Evolutionary conservation across 352 stramenopile species (phyloP).

Genomic region (Phytophthora tentaculata): DNA sequence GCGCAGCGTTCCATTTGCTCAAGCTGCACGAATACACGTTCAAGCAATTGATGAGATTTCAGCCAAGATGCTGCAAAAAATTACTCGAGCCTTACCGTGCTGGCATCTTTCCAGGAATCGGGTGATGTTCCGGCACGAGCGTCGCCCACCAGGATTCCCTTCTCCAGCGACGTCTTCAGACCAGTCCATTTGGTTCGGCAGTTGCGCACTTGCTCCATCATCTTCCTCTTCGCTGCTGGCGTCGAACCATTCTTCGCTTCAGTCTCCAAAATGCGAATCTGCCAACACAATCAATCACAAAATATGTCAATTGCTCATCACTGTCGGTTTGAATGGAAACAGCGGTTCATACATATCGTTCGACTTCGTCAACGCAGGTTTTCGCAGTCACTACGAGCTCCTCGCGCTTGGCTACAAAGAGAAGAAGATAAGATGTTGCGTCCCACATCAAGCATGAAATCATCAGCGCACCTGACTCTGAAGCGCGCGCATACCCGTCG

Average conservation of each 20-base stretch:
- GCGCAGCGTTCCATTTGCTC: constrained; percentile 54
- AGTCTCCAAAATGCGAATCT: constrained; percentile 75
- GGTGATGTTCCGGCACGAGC: constrained; percentile 34
- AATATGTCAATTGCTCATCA: constrained; percentile 9
- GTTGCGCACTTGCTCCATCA: constrained; percentile 48
- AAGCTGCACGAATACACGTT: constrained; percentile 27
- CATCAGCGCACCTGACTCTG: constrained; percentile 31
- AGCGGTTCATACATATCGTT: constrained; percentile 58
- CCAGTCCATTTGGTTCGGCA: constrained; percentile 55
- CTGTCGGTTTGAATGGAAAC: background rate
- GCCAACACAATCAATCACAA: constrained; percentile 4
- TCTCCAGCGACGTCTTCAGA: constrained; percentile 64
- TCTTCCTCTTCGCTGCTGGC: constrained; percentile 47
- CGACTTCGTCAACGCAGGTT: constrained; percentile 67
- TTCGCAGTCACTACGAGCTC: constrained; percentile 55
- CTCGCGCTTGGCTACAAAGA: constrained; percentile 38
- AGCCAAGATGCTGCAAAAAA: background rate
- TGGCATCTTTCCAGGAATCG: constrained; percentile 31
- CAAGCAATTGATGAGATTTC: no score
- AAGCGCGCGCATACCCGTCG: constrained; percentile 47
- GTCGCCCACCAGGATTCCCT: constrained; percentile 60
- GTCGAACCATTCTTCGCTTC: constrained; percentile 47
- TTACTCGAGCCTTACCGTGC: constrained; percentile 17
- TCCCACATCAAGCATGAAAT: background rate
- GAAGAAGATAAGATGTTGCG: background rate